Conservation (phyloP, 148 eudicot genomes). For the Rhododendron henanense region DNA sequence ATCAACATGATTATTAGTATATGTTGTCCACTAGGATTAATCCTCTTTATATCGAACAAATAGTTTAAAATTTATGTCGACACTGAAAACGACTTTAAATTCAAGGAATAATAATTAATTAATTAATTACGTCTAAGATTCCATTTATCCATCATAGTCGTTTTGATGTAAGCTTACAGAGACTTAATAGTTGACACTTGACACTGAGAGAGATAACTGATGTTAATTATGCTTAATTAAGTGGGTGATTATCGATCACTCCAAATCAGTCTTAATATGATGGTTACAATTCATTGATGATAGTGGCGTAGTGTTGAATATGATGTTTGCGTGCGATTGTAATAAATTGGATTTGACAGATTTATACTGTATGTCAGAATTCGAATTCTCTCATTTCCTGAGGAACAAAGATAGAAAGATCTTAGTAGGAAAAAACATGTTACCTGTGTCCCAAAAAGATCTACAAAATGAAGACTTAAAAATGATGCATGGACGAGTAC, state of each 20-base stretch:
- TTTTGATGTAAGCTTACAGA: background rate
- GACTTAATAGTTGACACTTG: background rate
- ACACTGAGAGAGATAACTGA: background rate
- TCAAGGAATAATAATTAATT: background rate
- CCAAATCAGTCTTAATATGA: background rate
- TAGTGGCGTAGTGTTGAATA: background rate
- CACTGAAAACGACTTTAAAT: background rate
- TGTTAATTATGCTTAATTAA: background rate
- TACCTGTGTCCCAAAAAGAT: too few species aligned
- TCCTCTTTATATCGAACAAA: background rate
- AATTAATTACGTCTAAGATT: background rate
- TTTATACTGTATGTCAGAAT: too few species aligned
- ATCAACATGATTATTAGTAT: background rate
- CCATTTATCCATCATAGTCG: background rate
- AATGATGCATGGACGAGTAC: too few species aligned
- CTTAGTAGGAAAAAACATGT: too few species aligned
- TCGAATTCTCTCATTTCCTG: too few species aligned
- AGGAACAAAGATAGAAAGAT: too few species aligned
- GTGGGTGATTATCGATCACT: background rate
- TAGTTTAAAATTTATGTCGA: background rate
- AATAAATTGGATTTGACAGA: too few species aligned
- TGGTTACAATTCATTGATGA: background rate
- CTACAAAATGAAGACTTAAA: too few species aligned
- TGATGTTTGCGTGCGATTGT: background rate
- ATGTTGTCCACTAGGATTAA: conserved; percentile 1